These are phyloP conservation scores for Pythium grandisporangium DNA, from an alignment of 352 stramenopile genomes.

Conservation along the genomic window DNA sequence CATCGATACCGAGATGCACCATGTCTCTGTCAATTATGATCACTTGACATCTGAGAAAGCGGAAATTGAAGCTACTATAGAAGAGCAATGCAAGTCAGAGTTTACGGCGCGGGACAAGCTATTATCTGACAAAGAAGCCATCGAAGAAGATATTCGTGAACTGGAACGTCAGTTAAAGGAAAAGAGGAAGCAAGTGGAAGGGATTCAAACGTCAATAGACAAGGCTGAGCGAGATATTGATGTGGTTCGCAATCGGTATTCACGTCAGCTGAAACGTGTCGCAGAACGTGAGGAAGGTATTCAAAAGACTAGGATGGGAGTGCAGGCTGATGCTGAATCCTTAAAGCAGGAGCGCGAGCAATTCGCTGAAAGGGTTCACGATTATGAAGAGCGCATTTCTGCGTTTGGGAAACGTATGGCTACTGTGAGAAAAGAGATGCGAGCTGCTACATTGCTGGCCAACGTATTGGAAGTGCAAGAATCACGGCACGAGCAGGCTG, in stretches of 20 bases:
- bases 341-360: conserved; percentile 42
- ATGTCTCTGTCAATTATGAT: conserved; percentile 64
- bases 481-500: conserved; percentile 44
- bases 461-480: conserved; percentile 69
- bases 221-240: conserved; percentile 72
- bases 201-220: conserved; percentile 61
- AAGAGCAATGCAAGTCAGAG: conserved; percentile 63
- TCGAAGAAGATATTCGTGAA: conserved; percentile 67
- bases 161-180: conserved; percentile 58
- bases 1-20: conserved; percentile 67
- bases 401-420: conserved; percentile 54
- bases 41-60: conserved; percentile 60
- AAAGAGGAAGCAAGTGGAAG: conserved; percentile 39
- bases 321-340: conserved; percentile 56
- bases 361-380: conserved; percentile 42
- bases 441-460: conserved; percentile 44
- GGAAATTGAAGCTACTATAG: conserved; percentile 73
- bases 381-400: conserved; percentile 36
- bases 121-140: conserved; percentile 38
- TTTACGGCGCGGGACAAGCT: conserved; percentile 39
- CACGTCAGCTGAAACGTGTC: conserved; percentile 72
- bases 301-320: conserved; percentile 60
- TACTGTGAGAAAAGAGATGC: conserved; percentile 60
- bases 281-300: conserved; percentile 65
- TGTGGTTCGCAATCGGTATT: conserved; percentile 59